These are phyloP conservation scores for Tolypocladium nubicola DNA, from an alignment of 2,329 filamentous ascomycete species.

Conservation along the genomic window DNA sequence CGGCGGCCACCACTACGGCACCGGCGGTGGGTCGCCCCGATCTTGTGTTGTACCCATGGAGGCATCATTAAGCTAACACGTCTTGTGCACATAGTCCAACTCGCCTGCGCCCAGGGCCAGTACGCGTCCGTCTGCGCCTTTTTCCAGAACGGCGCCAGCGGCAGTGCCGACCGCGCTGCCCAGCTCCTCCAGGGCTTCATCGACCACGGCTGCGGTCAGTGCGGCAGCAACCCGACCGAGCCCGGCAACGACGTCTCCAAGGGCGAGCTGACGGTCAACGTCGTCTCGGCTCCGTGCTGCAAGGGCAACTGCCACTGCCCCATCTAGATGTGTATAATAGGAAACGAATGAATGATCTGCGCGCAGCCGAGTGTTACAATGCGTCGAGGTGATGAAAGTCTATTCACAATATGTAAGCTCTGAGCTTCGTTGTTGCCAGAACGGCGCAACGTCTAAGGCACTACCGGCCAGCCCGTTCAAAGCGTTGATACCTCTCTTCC, in stretches of 20 bases:
- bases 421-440: background rate
- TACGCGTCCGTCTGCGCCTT: constrained; percentile 8
- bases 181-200: constrained; percentile 6
- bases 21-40: background rate
- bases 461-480: background rate
- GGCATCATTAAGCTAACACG: background rate
- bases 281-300: constrained; percentile 8
- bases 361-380: too few species aligned
- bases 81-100: constrained; percentile 2
- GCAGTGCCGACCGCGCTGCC: background rate
- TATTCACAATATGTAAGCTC: too few species aligned
- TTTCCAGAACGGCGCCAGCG: constrained; percentile 8
- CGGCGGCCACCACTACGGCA: constrained; percentile 1
- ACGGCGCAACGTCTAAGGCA: too few species aligned
- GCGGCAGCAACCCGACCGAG: constrained; percentile 9
- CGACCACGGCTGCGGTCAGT: constrained; percentile 7
- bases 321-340: background rate
- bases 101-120: constrained; percentile 8
- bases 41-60: too few species aligned
- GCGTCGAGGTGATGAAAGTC: too few species aligned
- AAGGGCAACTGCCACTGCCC: constrained; percentile 10
- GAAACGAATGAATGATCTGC: too few species aligned
- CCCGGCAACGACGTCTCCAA: constrained; percentile 9
- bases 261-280: constrained; percentile 9
- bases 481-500: constrained; percentile 16